phyloP scores from a whole-genome alignment of 441 rosid species.

The Isatis lusitanica region DNA sequence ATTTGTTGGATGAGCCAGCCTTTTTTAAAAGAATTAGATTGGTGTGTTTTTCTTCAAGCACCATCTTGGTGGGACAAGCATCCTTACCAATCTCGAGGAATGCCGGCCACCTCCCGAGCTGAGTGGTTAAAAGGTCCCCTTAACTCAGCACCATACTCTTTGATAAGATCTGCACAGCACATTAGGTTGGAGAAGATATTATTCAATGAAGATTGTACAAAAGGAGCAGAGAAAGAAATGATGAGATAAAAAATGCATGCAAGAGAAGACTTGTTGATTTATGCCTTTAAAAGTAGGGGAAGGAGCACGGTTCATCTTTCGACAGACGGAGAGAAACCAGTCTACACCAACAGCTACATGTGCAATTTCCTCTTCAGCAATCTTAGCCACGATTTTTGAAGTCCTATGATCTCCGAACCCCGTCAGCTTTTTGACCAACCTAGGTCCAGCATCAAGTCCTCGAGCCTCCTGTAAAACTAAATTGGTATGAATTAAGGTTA shows the following conservation, averaged over 20 bases:
- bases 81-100: slow-evolving; percentile 84
- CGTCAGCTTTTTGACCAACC: slow-evolving; percentile 71
- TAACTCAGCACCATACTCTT: slow-evolving; percentile 77
- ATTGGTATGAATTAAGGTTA: neutral
- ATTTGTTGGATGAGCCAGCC: neutral
- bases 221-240: neutral
- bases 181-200: slow-evolving; percentile 4
- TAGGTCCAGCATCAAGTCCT: slow-evolving; percentile 98
- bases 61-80: neutral
- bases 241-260: neutral
- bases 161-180: slow-evolving; percentile 56
- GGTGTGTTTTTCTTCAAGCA: neutral
- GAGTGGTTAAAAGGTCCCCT: slow-evolving; percentile 92
- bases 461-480: slow-evolving; percentile 70
- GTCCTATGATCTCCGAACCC: slow-evolving; percentile 81
- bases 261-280: slow-evolving; percentile 5
- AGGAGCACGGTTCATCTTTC: slow-evolving; percentile 63
- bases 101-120: slow-evolving; percentile 85
- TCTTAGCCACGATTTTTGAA: slow-evolving; percentile 68
- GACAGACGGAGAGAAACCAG: slow-evolving; percentile 81
- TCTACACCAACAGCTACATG: slow-evolving; percentile 92
- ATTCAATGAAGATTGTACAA: slow-evolving; percentile 19
- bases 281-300: slow-evolving; percentile 83
- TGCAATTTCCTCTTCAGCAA: slow-evolving; percentile 90
- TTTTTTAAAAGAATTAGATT: neutral